These are phyloP conservation scores for Eragrostis tef DNA, from an alignment of 202 grass and related monocot genomes.

Conservation along the genomic window DNA sequence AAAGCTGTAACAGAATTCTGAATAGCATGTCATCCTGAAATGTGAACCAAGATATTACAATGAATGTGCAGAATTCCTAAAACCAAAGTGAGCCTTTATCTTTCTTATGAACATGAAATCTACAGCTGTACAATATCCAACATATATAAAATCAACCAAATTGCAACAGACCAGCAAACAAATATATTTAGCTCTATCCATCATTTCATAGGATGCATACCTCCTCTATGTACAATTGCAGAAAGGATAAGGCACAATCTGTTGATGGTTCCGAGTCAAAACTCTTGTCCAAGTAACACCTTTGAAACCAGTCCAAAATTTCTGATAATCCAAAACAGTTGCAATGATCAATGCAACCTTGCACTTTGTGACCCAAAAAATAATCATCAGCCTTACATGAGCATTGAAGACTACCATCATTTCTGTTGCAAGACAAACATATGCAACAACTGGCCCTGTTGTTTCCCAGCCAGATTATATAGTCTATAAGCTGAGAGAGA, in stretches of 20 bases:
- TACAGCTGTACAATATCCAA: constrained; percentile 1
- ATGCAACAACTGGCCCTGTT: constrained; percentile 77
- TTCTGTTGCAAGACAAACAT: constrained; percentile 52
- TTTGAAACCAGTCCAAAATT: constrained; percentile 82
- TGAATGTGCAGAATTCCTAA: constrained; percentile 35
- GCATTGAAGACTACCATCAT: constrained; percentile 51
- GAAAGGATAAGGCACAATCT: constrained; percentile 66
- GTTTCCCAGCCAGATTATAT: no score
- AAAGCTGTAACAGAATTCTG: constrained; percentile 72
- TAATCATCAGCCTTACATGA: constrained; percentile 51
- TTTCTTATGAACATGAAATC: neutral
- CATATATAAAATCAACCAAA: constrained; percentile 25
- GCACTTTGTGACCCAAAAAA: constrained; percentile 44
- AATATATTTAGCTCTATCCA: neutral
- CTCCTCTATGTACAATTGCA: constrained; percentile 91
- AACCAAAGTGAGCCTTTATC: neutral
- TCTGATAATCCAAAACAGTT: constrained; percentile 59
- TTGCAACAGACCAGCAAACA: constrained; percentile 22
- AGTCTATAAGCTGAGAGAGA: no score
- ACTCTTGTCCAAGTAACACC: constrained; percentile 48
- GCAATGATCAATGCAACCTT: constrained; percentile 58
- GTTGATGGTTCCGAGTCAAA: constrained; percentile 58
- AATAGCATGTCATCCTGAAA: constrained; percentile 92
- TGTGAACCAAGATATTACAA: constrained; percentile 36
- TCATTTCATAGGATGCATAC: constrained; percentile 52